Conservation (phyloP, 768 basidiomycete genomes). For the Agrocybe pediades region DNA sequence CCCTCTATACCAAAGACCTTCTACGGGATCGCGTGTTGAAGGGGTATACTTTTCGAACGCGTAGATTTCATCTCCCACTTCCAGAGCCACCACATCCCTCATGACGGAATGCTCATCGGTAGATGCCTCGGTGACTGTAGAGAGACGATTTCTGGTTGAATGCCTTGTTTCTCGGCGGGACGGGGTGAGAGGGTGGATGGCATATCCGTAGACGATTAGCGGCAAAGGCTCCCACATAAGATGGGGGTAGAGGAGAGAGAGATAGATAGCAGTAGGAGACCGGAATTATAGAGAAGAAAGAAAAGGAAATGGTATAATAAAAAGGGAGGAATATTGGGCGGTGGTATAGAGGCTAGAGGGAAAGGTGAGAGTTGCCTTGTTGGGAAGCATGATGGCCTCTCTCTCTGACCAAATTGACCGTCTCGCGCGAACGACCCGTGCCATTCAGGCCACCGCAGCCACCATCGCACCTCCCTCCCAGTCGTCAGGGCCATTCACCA, state of each 20-base stretch:
- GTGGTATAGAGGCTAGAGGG: constrained; percentile 2
- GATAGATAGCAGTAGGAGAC: constrained; percentile 14
- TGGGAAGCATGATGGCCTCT: constrained; percentile 40
- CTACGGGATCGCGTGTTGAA: constrained; percentile 63
- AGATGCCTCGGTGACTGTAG: constrained; percentile 63
- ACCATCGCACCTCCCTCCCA: constrained; percentile 26
- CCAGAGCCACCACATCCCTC: constrained; percentile 81
- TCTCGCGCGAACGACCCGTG: constrained; percentile 50
- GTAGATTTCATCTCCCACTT: constrained; percentile 96
- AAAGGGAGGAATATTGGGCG: constrained; percentile 7
- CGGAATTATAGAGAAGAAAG: background rate
- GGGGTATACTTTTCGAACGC: constrained; percentile 92
- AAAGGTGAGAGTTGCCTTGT: constrained; percentile 15
- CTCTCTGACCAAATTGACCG: constrained; percentile 73
- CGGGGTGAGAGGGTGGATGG: constrained; percentile 79
- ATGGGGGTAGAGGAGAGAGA: constrained; percentile 8
- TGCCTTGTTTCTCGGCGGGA: constrained; percentile 72
- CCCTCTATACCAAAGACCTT: constrained; percentile 93
- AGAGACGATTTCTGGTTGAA: constrained; percentile 56
- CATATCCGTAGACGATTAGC: constrained; percentile 89
- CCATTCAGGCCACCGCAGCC: constrained; percentile 49
- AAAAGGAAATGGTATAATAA: background rate
- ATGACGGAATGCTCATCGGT: constrained; percentile 65
- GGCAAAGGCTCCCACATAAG: constrained; percentile 55
- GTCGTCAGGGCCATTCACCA: constrained; percentile 53